Evolutionary conservation across 345 rosid genomes (phyloP).

Genomic region (Salix purpurea): DNA sequence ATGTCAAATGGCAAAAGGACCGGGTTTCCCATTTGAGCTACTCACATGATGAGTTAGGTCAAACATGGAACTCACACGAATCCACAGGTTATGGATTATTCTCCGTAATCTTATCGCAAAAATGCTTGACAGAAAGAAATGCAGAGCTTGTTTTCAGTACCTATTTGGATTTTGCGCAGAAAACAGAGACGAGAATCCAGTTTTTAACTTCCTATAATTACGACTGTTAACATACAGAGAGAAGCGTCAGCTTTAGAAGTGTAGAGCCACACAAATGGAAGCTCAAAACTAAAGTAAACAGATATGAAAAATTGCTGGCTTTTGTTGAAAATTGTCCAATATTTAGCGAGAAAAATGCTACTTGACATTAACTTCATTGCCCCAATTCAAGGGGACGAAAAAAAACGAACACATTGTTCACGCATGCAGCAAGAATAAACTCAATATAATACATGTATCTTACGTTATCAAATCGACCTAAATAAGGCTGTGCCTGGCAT

Average conservation of each 20-base stretch:
- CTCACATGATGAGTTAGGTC: constrained; percentile 40
- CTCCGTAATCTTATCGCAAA: constrained; percentile 7
- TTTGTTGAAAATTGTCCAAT: background rate
- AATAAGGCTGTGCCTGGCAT: background rate
- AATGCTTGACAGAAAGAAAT: background rate
- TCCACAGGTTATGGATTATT: constrained; percentile 1
- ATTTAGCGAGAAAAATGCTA: background rate
- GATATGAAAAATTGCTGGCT: background rate
- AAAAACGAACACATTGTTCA: background rate
- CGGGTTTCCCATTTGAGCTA: constrained; percentile 28
- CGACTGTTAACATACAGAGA: background rate
- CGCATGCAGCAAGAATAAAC: background rate
- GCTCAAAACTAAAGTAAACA: background rate
- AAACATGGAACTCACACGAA: constrained; percentile 27
- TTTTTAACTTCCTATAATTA: background rate
- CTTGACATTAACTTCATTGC: background rate
- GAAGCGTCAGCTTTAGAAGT: background rate
- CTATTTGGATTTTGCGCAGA: background rate
- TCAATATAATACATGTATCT: background rate
- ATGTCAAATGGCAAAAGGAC: constrained; percentile 44
- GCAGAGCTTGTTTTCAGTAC: background rate
- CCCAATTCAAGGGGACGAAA: background rate
- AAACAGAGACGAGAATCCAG: background rate
- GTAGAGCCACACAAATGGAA: background rate
- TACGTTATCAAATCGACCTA: background rate